Base-by-base conservation (phyloP, 352 stramenopile species). In the Globisporangium yorkense region DNA sequence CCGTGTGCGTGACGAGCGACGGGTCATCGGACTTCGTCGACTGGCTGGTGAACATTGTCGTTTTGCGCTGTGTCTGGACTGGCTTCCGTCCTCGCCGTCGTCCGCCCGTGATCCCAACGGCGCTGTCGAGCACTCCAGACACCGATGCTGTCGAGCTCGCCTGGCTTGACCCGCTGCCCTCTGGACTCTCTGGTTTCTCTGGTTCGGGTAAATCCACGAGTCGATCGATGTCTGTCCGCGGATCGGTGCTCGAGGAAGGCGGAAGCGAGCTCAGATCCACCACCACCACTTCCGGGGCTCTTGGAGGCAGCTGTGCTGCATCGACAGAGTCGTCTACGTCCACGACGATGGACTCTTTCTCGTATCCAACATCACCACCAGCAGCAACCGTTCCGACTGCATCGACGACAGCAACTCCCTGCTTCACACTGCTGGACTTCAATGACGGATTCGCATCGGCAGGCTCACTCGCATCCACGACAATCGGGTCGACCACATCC, bases 71-170 rank as follows among this genome's bases (percentile, higher is more conserved):
- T 4, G 51, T 64, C 20, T 64, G 51, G 24, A 55, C 24, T n/a
- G 59, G 59, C 16, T 64, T 64, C 8, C 59, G 59, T 29, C 47
- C 53, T 44, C 59, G 59, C 4, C 59, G 51, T 33, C 59, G 59
- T 21, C 59, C 45, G 33, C 50, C 33, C 37, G 13, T n/a, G 21
- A 5, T 47, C 9, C 24, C 51, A 44, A 13, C 44, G 33, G 8
- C 43, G 21, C 33, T 43, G 16, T 62, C 49, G 0, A 41, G 29
- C 45, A 7, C 31, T 9, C 33, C 15, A 5, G 40, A 52, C 21
- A 18, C 35, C 7, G 56, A n/a, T 20, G 20, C 47, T 10, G 20
- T 37, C 21, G 57, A 47, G 27, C 20, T 46, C 10, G 41, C 41
- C 10, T 47, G 41, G 10, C 41, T 47, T 3, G 41, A 47, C 3